Evolutionary conservation across 345 rosid species (phyloP), one percentile per base, ranked within the genome.

Genomic region (Citrus australasica): DNA sequence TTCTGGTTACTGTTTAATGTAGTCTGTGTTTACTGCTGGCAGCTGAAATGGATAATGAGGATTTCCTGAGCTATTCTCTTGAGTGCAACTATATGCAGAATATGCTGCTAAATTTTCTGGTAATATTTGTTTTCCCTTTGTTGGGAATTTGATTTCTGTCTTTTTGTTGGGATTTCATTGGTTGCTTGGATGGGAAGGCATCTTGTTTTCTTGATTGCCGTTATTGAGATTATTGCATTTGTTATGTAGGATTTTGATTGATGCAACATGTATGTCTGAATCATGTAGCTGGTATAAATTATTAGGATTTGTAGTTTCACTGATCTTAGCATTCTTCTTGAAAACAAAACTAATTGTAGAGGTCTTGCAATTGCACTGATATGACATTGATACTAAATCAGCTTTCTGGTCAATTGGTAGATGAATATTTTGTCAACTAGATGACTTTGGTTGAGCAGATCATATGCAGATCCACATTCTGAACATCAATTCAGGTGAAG

Each of bases 41-140:
- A 92, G 97, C 92, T 82, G 86, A 84, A 83, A 84, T 84, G 92
- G 94, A 88, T 91, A 90, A 88, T 89, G 93, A 89, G 91, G 92
- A 87, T 88, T 87, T 84, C 92, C 82, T 90, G 88, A 87, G 92
- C 94, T 87, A 83, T 83, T 92, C 93, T 84, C 82, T 88, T 86
- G 92, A 88, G 90, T 92, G 85, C 93, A 85, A 84, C 94, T 88
- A 86, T 88, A 85, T 84, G 81, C 92, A 87, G 91, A 85, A 82
- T 82, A 85, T 84, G 88, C 93, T 85, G 90, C 90, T 87, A 85
- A 77, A 81, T 86, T 81, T 90, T 85, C 97, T 89, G 95, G 97
- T 90, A 93, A 95, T 88, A 78, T 77, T 86, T 84, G 89, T 83
- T 78, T 78, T 81, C 86, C 81, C 86, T 82, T 73, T 19, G 71